phyloP scores from a whole-genome alignment of 768 basidiomycete species.

The Podaxis sp. region DNA sequence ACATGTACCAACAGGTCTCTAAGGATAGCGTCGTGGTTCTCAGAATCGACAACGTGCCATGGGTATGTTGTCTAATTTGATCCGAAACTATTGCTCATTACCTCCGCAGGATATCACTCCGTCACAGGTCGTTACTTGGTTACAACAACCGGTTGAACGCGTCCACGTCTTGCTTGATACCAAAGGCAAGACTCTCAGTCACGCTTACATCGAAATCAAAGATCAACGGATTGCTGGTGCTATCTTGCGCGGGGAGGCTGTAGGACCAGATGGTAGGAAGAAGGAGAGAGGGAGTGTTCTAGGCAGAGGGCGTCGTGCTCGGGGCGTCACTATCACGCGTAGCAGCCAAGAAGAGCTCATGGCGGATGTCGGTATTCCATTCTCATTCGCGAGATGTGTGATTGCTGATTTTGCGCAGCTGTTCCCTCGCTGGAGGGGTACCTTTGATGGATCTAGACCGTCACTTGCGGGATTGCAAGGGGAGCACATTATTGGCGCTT shows the following conservation, averaged over 20 bases:
- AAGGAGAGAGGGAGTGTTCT: conserved; percentile 65
- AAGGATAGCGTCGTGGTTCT: conserved; percentile 58
- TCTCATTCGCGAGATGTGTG: background rate
- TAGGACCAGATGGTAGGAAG: conserved; percentile 25
- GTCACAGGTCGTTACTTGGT: conserved; percentile 63
- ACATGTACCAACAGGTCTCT: conserved; percentile 13
- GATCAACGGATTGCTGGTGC: conserved; percentile 62
- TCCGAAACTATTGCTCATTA: background rate
- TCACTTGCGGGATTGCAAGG: conserved; percentile 64
- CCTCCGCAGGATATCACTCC: conserved; percentile 77
- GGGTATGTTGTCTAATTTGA: conserved; percentile 1
- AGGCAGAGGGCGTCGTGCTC: conserved; percentile 74
- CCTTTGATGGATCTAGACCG: conserved; percentile 67
- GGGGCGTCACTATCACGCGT: conserved; percentile 82
- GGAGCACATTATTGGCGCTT: conserved; percentile 54
- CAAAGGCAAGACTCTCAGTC: conserved; percentile 82
- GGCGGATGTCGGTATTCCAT: conserved; percentile 56
- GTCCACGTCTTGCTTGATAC: conserved; percentile 80
- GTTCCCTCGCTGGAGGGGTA: conserved; percentile 80
- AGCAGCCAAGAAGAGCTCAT: conserved; percentile 82
- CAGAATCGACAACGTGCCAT: conserved; percentile 82
- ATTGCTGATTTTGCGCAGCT: conserved; percentile 40
- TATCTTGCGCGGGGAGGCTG: conserved; percentile 57
- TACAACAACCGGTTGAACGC: conserved; percentile 66
- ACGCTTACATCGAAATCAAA: conserved; percentile 78